Conservation (phyloP, 371 early-diverging fungal genomes). For the Mortierella sp. region DNA sequence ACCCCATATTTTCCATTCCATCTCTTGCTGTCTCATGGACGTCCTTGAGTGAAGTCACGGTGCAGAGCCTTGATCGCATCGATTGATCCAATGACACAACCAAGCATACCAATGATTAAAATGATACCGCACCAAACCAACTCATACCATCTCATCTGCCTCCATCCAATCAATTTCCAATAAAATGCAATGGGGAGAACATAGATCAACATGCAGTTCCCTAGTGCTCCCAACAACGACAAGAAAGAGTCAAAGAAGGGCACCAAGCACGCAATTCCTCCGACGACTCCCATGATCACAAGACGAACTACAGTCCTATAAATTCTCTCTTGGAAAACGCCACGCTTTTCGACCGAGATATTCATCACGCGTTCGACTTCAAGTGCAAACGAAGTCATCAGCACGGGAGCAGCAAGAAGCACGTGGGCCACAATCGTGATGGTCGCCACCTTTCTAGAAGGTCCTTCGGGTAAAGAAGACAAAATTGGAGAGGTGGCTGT, state of each 20-base stretch:
- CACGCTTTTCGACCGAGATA: constrained; percentile 20
- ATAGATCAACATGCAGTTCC: constrained; percentile 82
- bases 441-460: constrained; percentile 64
- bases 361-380: constrained; percentile 67
- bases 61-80: constrained; percentile 69
- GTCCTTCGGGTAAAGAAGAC: constrained; percentile 72
- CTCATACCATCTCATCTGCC: constrained; percentile 70
- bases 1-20: background rate
- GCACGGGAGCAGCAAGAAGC: constrained; percentile 83
- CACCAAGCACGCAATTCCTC: constrained; percentile 74
- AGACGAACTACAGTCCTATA: constrained; percentile 69
- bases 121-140: constrained; percentile 72
- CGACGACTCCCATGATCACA: constrained; percentile 61
- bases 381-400: constrained; percentile 82
- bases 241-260: constrained; percentile 87
- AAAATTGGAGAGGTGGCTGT: constrained; percentile 75
- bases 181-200: constrained; percentile 87
- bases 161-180: constrained; percentile 75
- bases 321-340: constrained; percentile 56
- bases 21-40: background rate
- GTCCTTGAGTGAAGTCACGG: constrained; percentile 29
- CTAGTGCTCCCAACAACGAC: constrained; percentile 85
- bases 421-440: constrained; percentile 86
- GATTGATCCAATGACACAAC: constrained; percentile 82
- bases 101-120: constrained; percentile 75